Evolutionary conservation across 192 early-diverging fungal species (phyloP), one percentile per base, ranked within the genome.

Genomic region (Rhizophlyctis rosea): DNA sequence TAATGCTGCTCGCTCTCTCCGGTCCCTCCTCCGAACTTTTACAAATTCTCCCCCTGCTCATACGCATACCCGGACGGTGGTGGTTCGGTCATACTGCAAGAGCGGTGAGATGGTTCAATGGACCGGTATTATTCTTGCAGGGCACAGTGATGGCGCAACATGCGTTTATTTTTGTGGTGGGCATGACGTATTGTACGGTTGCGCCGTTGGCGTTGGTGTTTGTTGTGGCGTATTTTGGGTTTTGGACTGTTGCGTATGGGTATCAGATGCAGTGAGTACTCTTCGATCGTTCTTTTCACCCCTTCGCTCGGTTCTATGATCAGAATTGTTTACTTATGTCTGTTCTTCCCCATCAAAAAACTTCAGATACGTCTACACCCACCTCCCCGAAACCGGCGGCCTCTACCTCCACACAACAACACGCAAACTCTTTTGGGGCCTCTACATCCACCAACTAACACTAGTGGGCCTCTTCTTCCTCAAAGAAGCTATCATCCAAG

Each of bases 251-350:
- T 52, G 90, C 91, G 5, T 94, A 90, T 66, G 68, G 79, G 0
- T 90, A 96, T 73, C 88, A 91, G 68, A 87, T 96, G 65, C 74
- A 90, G 34, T 91, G 89, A 50, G 88, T 91, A 56, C 72, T 87
- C 34, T 83, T 13, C 3, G 27, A 25, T n/a, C 24, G 14, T 21
- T 13, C 30, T 18, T 16, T 29, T 3, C 18, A 4, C n/a, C n/a
- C n/a, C n/a, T n/a, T n/a, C n/a, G n/a, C n/a, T n/a, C n/a, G n/a
- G n/a, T n/a, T n/a, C n/a, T n/a, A n/a, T n/a, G n/a, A n/a, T n/a
- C n/a, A n/a, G n/a, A n/a, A n/a, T n/a, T n/a, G n/a, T n/a, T n/a
- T n/a, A n/a, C n/a, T n/a, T n/a, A n/a, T n/a, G n/a, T n/a, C n/a
- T n/a, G n/a, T n/a, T n/a, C n/a, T n/a, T n/a, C n/a, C n/a, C n/a